Evolutionary conservation across 352 stramenopile species (phyloP).

Genomic region (Phytopythium montanum): DNA sequence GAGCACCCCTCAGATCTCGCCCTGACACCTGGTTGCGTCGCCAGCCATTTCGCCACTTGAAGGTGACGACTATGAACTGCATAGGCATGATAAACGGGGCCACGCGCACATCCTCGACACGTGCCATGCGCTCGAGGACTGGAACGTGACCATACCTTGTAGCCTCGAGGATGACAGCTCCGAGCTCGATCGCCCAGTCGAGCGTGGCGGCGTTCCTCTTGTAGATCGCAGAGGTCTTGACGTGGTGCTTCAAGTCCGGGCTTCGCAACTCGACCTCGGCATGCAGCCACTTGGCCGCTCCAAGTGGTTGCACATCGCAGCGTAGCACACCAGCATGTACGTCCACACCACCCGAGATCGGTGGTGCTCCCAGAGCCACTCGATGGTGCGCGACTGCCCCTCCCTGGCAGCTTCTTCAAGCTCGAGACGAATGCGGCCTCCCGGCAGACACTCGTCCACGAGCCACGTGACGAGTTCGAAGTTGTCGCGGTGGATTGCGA

Average conservation of each 20-base stretch:
- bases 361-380: neutral
- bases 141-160: no score
- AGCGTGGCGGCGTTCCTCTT: neutral
- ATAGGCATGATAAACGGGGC: accelerated
- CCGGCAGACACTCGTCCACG: neutral
- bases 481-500: neutral
- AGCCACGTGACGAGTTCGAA: neutral
- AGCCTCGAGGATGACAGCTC: neutral
- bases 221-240: neutral
- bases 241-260: neutral
- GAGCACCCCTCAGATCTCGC: neutral
- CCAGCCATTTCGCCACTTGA: neutral
- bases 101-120: no score
- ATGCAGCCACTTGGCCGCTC: neutral
- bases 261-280: neutral
- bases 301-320: neutral
- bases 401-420: neutral
- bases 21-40: neutral
- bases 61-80: neutral
- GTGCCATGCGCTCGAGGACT: no score
- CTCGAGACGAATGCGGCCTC: neutral
- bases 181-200: neutral
- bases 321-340: neutral
- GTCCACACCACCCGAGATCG: neutral
- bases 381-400: neutral